Base-by-base conservation (phyloP, 805 yeast genomes). In the Cyberlindnera maclurae region DNA sequence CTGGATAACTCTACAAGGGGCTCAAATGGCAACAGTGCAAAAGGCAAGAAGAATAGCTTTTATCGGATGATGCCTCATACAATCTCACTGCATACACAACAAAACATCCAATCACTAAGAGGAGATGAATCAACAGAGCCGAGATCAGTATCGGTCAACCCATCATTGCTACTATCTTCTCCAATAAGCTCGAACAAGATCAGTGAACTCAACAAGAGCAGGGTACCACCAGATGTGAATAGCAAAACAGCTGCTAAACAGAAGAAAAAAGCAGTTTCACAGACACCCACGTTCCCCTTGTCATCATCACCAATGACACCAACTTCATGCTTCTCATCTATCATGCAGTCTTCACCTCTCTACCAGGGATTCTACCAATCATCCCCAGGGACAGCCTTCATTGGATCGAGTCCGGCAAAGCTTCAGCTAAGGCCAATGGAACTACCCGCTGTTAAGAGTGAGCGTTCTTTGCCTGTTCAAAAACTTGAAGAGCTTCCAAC, bases 261-360 rank as follows among this genome's bases (percentile, higher is more conserved):
- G 29, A 20, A 20, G 24, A 20, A 20, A 8, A 20, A 6, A 8
- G 5, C 24, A 20, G 5, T 8, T 20, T 20, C 24, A 20, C 24
- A 20, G 24, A 20, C 24, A 8, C 24, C 24, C 5, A 17, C 31
- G 4, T 15, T 32, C 10, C 31, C 43, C 13, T n/a, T 39, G 16
- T 31, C 46, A 1, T 52, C 54, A 12, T 52, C 58, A 9, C 58
- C 58, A 35, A 41, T 43, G 47, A 49, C 59, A 5, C 58, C 58
- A 33, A 41, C 40, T 27, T 47, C 55, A 10, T 51, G 56, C 24
- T 55, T 55, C 36, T 54, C 59, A 6, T 52, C 58, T 15, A 52
- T 54, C 17, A 50, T 54, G 37, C 55, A 51, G 31, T 55, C 58
- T 5, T 55, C 59, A 3, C 59, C 59, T 2, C 38, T 55, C n/a